Percentiles rank a stretch among this genome's conserved stretches.
phyloP scores from a whole-genome alignment of 2,329 filamentous ascomycete genomes.

The Sporothrix pseudoabietina region DNA sequence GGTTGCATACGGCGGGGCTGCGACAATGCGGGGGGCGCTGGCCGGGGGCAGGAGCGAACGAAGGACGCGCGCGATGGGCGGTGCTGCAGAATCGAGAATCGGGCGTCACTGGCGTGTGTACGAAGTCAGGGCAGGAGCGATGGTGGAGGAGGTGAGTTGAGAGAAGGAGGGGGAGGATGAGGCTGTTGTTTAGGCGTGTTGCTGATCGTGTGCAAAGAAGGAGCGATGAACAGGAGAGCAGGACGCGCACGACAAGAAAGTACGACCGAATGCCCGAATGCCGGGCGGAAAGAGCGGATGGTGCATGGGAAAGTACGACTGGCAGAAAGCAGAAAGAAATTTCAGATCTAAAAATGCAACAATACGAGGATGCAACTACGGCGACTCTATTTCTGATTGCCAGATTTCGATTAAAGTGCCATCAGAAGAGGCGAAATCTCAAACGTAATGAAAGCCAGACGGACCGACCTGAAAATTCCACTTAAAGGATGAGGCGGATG shows the following conservation, averaged over 20 bases:
- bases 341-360: neutral
- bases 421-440: slow-evolving; percentile 8
- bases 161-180: neutral
- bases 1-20: slow-evolving; percentile 31
- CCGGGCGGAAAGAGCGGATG: neutral
- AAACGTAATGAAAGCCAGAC: slow-evolving; percentile 24
- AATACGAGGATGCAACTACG: slow-evolving; percentile 17
- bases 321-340: neutral
- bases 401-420: neutral
- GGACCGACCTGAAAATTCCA: neutral
- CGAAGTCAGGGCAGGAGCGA: slow-evolving; percentile 1
- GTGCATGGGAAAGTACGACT: neutral
- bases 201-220: neutral
- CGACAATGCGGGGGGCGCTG: slow-evolving; percentile 28
- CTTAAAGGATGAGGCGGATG: neutral
- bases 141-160: neutral
- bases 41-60: slow-evolving; percentile 4
- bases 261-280: neutral
- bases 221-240: neutral
- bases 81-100: slow-evolving; percentile 16
- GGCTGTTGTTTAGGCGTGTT: neutral
- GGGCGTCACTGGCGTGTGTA: slow-evolving; percentile 1
- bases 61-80: neutral
- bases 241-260: neutral
- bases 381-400: neutral